Evolutionary conservation across 2,329 filamentous ascomycete genomes (phyloP).

Genomic region (Hymenoscyphus occultus): DNA sequence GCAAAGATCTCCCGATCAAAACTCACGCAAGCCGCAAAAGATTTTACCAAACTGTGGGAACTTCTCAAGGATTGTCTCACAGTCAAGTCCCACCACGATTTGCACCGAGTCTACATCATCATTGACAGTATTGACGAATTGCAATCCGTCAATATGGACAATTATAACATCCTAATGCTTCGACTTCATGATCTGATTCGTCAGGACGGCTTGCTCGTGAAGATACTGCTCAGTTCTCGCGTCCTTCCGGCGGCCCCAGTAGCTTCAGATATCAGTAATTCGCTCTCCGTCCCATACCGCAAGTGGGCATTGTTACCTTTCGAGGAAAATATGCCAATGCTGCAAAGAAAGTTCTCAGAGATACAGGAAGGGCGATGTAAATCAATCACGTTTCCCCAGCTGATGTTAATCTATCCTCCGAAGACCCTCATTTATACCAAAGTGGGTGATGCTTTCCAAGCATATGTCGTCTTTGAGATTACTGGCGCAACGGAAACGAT

Average conservation of each 20-base stretch:
- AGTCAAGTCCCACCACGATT: not conserved
- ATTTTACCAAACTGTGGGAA: constrained; percentile 3
- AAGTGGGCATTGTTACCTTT: not conserved
- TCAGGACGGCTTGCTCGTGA: not conserved
- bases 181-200: not conserved
- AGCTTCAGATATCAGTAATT: constrained; percentile 1
- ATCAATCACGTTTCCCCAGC: not conserved
- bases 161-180: not conserved
- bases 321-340: not conserved
- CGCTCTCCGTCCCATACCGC: not conserved
- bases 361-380: not conserved
- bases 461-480: not conserved
- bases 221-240: constrained; percentile 4
- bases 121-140: constrained; percentile 9
- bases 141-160: not conserved
- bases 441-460: not conserved
- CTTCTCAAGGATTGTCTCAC: not conserved
- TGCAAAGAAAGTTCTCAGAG: not conserved
- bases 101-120: not conserved
- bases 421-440: not conserved
- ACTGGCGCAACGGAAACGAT: not conserved
- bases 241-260: not conserved
- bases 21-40: not conserved
- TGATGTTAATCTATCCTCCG: not conserved
- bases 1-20: not conserved